A percentile compares a stretch with the other conserved stretches of the same genome.
Evolutionary conservation across 495 filamentous ascomycete genomes (phyloP).

Genomic region (Trichocladium uniseriatum): DNA sequence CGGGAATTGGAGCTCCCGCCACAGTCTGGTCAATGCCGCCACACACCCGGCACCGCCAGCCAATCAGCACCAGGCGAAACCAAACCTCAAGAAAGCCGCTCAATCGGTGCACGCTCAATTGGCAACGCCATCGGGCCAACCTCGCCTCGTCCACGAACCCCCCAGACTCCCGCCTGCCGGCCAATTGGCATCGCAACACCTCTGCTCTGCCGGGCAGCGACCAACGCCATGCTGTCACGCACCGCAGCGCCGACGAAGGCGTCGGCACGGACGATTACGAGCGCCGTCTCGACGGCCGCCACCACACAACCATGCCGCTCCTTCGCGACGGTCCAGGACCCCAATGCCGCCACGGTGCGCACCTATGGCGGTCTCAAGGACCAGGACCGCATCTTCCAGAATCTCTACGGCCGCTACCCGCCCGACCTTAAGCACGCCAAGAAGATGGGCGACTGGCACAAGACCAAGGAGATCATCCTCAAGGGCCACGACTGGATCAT

Average conservation of each 20-base stretch:
- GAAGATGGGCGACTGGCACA: conserved; percentile 99
- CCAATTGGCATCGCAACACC: conserved; percentile 35
- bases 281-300: conserved; percentile 21
- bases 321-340: conserved; percentile 87
- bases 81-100: conserved; percentile 24
- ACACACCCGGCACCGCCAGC: conserved; percentile 11
- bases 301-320: conserved; percentile 16
- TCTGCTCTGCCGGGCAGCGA: conserved; percentile 39
- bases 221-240: conserved; percentile 39
- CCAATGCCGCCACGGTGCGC: conserved; percentile 58
- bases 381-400: conserved; percentile 97
- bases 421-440: conserved; percentile 85
- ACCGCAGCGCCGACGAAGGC: conserved; percentile 37
- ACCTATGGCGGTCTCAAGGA: conserved; percentile 81
- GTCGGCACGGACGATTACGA: conserved; percentile 33
- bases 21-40: conserved; percentile 4
- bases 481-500: conserved; percentile 99
- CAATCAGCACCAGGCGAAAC: conserved; percentile 24
- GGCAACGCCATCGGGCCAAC: conserved; percentile 9
- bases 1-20: neutral
- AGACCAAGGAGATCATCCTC: conserved; percentile 93
- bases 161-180: conserved; percentile 10
- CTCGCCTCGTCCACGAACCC: conserved; percentile 9
- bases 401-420: conserved; percentile 88
- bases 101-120: conserved; percentile 10